Percentiles rank a stretch among this genome's conserved stretches.
phyloP scores from a whole-genome alignment of 2,329 filamentous ascomycete genomes.

The Xylariales sp. region DNA sequence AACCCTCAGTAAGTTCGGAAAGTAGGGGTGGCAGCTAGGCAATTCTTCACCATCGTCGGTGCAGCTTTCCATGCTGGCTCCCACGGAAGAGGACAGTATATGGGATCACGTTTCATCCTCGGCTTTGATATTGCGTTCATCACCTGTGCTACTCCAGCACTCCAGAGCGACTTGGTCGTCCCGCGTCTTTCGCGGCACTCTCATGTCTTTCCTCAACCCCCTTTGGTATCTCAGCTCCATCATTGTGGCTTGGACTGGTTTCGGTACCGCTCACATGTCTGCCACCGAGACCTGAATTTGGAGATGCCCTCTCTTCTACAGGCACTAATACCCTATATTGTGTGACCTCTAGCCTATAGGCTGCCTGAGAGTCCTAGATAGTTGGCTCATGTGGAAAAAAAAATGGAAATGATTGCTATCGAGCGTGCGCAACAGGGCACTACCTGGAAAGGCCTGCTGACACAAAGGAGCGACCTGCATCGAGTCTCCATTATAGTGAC shows the following conservation, averaged over 20 bases:
- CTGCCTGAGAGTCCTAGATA: slow-evolving; percentile 7
- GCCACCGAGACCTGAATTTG: slow-evolving; percentile 2
- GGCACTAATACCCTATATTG: background rate
- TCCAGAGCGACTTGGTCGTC: background rate
- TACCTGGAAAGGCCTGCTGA: slow-evolving; percentile 5
- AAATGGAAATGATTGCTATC: background rate
- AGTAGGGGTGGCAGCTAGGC: slow-evolving; percentile 1
- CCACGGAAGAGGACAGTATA: slow-evolving; percentile 3
- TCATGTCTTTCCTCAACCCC: slow-evolving; percentile 3
- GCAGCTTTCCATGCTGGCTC: slow-evolving; percentile 7
- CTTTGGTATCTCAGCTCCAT: slow-evolving; percentile 10
- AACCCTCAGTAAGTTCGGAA: slow-evolving; percentile 1
- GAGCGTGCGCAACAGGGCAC: slow-evolving; percentile 4
- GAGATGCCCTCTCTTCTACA: slow-evolving; percentile 10
- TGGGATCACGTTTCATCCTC: slow-evolving; percentile 5
- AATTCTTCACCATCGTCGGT: slow-evolving; percentile 6
- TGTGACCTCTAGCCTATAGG: background rate
- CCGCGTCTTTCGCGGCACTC: slow-evolving; percentile 1
- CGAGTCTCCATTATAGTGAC: slow-evolving; percentile 3
- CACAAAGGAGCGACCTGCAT: slow-evolving; percentile 1
- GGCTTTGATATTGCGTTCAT: slow-evolving; percentile 5
- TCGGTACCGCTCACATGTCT: slow-evolving; percentile 4
- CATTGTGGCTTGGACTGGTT: slow-evolving; percentile 7
- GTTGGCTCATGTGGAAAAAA: slow-evolving; percentile 6
- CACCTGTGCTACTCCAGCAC: slow-evolving; percentile 5